Evolutionary conservation across 306 rosid species (phyloP).

Genomic region (Ormosia emarginata): DNA sequence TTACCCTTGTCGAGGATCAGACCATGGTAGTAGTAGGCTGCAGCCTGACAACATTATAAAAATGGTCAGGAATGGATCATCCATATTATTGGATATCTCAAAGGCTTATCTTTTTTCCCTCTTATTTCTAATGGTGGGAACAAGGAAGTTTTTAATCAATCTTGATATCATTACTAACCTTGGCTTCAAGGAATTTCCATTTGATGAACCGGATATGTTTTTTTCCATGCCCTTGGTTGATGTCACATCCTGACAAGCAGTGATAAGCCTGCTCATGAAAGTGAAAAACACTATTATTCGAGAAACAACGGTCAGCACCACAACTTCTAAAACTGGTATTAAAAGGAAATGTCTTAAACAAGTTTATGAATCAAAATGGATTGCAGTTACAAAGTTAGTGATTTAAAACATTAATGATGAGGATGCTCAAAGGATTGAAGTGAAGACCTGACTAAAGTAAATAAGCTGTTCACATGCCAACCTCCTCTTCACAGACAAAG

Average conservation of each 20-base stretch:
- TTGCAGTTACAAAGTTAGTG: not conserved
- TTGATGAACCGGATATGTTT: constrained; percentile 79
- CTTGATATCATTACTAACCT: constrained; percentile 45
- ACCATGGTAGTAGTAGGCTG: constrained; percentile 94
- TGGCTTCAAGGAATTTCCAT: constrained; percentile 91
- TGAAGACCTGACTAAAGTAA: constrained; percentile 78
- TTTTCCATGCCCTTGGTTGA: constrained; percentile 54
- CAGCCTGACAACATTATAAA: constrained; percentile 52
- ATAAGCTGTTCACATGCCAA: constrained; percentile 88
- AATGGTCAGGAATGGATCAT: not conserved
- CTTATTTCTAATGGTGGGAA: not conserved
- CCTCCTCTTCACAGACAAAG: constrained; percentile 81
- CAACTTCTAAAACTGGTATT: not conserved
- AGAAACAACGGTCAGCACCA: not conserved
- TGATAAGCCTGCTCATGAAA: constrained; percentile 65
- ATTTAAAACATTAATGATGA: constrained; percentile 2
- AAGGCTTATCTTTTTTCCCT: not conserved
- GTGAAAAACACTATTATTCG: constrained; percentile 10
- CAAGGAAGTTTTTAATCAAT: not conserved
- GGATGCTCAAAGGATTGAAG: constrained; percentile 7
- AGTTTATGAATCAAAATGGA: not conserved
- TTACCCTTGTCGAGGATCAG: constrained; percentile 81
- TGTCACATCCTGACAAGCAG: constrained; percentile 57
- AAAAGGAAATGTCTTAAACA: not conserved
- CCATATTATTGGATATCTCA: not conserved